Evolutionary conservation across 2,329 filamentous ascomycete genomes (phyloP).

Genomic region (Botrytis porri): DNA sequence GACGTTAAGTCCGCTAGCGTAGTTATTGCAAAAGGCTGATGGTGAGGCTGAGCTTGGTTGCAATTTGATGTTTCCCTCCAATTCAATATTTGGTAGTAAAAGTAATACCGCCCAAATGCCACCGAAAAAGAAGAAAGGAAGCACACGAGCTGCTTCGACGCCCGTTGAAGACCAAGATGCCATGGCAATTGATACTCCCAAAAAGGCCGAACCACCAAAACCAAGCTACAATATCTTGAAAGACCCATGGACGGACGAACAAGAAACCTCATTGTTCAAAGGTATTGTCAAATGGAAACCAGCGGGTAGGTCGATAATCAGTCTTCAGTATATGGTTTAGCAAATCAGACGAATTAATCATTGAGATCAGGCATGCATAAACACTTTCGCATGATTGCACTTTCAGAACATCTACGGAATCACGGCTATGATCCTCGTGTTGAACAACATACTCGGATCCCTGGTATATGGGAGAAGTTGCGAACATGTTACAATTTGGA

Average conservation of each 20-base stretch:
- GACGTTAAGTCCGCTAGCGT: slow-evolving; percentile 7
- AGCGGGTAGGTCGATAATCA: slow-evolving; percentile 60
- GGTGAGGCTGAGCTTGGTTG: slow-evolving; percentile 8
- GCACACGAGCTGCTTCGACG: slow-evolving; percentile 54
- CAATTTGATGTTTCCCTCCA: not conserved
- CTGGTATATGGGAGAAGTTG: slow-evolving; percentile 89
- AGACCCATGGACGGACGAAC: slow-evolving; percentile 92
- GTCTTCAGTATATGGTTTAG: not conserved
- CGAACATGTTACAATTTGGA: slow-evolving; percentile 79
- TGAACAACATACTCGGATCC: slow-evolving; percentile 78
- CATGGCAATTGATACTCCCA: slow-evolving; percentile 57
- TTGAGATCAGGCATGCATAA: slow-evolving; percentile 73
- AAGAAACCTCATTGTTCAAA: slow-evolving; percentile 89
- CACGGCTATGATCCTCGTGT: slow-evolving; percentile 73
- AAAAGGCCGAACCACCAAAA: slow-evolving; percentile 35
- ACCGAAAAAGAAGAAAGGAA: slow-evolving; percentile 65
- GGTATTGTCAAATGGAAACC: slow-evolving; percentile 93
- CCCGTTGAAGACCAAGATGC: slow-evolving; percentile 54
- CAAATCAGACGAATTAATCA: slow-evolving; percentile 5
- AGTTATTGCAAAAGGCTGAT: slow-evolving; percentile 4
- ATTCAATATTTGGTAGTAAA: not conserved
- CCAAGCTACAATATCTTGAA: slow-evolving; percentile 50
- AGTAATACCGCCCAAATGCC: slow-evolving; percentile 51
- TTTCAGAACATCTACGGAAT: slow-evolving; percentile 74
- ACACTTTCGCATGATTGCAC: slow-evolving; percentile 87